Evolutionary conservation across 805 yeast species (phyloP).

Genomic region (Candida namnaoensis): DNA sequence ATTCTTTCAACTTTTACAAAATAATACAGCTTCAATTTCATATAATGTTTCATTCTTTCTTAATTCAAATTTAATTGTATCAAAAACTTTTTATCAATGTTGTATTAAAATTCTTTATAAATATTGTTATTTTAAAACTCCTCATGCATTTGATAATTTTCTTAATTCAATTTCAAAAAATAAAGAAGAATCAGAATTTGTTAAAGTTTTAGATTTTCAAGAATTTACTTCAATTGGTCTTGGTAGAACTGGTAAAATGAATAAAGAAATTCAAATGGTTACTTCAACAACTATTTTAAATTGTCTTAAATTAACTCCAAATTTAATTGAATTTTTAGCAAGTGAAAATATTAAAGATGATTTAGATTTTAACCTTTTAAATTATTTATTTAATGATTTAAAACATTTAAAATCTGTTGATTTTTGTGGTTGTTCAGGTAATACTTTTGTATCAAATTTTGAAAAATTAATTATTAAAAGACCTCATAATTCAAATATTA

Average conservation of each 20-base stretch:
- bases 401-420: constrained; percentile 62
- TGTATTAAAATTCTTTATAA: constrained; percentile 52
- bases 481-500: constrained; percentile 13
- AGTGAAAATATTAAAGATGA: constrained; percentile 84
- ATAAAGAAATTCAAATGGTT: constrained; percentile 84
- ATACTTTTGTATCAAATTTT: constrained; percentile 52
- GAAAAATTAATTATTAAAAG: constrained; percentile 22
- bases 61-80: constrained; percentile 44
- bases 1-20: constrained; percentile 38
- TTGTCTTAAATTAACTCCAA: constrained; percentile 55
- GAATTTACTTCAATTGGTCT: constrained; percentile 85
- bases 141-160: constrained; percentile 70
- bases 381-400: constrained; percentile 43
- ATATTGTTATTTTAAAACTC: constrained; percentile 69
- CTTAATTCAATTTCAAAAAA: constrained; percentile 38
- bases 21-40: constrained; percentile 41
- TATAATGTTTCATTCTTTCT: constrained; percentile 42
- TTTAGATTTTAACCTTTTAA: constrained; percentile 50
- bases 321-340: constrained; percentile 70
- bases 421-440: constrained; percentile 81
- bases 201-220: constrained; percentile 75
- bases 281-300: constrained; percentile 62
- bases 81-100: constrained; percentile 48
- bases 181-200: constrained; percentile 48
- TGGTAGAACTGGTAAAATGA: constrained; percentile 86